Evolutionary conservation across 2,329 filamentous ascomycete genomes (phyloP), one percentile per base, ranked within the genome.

Genomic region (Ascochyta fabae): DNA sequence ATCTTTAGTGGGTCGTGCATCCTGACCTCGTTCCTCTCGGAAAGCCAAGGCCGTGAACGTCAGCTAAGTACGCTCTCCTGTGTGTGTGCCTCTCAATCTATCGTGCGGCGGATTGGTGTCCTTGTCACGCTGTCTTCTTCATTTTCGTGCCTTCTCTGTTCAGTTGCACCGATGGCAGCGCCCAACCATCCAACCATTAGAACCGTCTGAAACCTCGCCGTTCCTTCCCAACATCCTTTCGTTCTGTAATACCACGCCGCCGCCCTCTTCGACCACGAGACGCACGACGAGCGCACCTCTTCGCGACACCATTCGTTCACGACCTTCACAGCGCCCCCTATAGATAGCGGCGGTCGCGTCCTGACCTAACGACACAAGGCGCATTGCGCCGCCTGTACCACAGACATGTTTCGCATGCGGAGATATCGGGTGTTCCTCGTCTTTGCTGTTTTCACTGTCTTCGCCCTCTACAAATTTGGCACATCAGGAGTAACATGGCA

Each of bases 391-490:
- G 34, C 40, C 53, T 45, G 45, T 48, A 48, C 24, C 55, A 55
- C 29, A 23, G 29, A 51, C 65, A 86, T 88, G 82, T 73, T 84
- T 54, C 84, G 87, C 47, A 80, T 83, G 59, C 76, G 87, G 65
- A 80, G 86, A 69, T 88, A 88, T 67, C 83, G 87, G 56, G 78
- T 86, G 53, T 86, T 88, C 58, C 71, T 85, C 31, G 69, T 85
- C 58, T 82, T 82, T 64, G 81, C 85, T 50, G 73, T 83, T n/a
- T n/a, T n/a, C n/a, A 73, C 85, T 45, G 73, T 86, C 45, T 77
- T 88, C 57, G 78, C 79, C 3, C 70, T 86, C 48, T 79, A 85
- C 64, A 81, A 82, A 61, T 84, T 85, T 60, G 72, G 77, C 31
- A 74, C 75, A 44, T 78, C 81, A 55, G 76, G 75, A 54, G 71